A percentile compares a stretch with the other conserved stretches of the same genome.
phyloP scores from a whole-genome alignment of 805 yeast species.

The Isabelozyma gotoi region DNA sequence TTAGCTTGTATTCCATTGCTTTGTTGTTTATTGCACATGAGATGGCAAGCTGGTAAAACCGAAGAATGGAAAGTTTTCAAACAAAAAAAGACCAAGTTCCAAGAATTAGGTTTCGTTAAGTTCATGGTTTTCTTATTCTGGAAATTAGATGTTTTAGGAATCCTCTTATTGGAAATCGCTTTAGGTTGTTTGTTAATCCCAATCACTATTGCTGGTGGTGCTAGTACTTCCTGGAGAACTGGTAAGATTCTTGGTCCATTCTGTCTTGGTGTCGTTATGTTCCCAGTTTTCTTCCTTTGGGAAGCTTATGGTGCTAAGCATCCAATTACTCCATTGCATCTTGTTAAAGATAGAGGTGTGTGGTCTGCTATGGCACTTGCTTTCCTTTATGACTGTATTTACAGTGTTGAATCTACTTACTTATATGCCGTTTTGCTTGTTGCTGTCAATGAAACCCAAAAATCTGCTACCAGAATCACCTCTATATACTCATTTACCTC shows the following conservation, averaged over 20 bases:
- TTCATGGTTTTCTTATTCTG: slow-evolving; percentile 15
- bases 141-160: slow-evolving; percentile 37
- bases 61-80: slow-evolving; percentile 14
- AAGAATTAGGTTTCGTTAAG: slow-evolving; percentile 6
- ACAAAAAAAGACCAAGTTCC: slow-evolving; percentile 7
- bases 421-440: slow-evolving; percentile 14
- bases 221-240: slow-evolving; percentile 11
- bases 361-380: slow-evolving; percentile 14
- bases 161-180: slow-evolving; percentile 29
- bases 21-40: slow-evolving; percentile 13
- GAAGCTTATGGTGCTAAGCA: slow-evolving; percentile 11
- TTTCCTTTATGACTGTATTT: slow-evolving; percentile 12
- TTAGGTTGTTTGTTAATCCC: slow-evolving; percentile 36
- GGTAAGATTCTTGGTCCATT: slow-evolving; percentile 15
- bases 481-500: slow-evolving; percentile 13
- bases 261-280: slow-evolving; percentile 13
- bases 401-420: slow-evolving; percentile 11
- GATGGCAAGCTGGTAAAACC: slow-evolving; percentile 13
- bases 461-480: slow-evolving; percentile 14
- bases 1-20: slow-evolving; percentile 16
- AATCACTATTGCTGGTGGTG: slow-evolving; percentile 30
- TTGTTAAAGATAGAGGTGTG: slow-evolving; percentile 16
- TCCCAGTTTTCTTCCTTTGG: slow-evolving; percentile 13
- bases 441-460: slow-evolving; percentile 12
- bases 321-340: slow-evolving; percentile 13